Evolutionary conservation across 768 basidiomycete genomes (phyloP).

Genomic region (Collybia nuda): DNA sequence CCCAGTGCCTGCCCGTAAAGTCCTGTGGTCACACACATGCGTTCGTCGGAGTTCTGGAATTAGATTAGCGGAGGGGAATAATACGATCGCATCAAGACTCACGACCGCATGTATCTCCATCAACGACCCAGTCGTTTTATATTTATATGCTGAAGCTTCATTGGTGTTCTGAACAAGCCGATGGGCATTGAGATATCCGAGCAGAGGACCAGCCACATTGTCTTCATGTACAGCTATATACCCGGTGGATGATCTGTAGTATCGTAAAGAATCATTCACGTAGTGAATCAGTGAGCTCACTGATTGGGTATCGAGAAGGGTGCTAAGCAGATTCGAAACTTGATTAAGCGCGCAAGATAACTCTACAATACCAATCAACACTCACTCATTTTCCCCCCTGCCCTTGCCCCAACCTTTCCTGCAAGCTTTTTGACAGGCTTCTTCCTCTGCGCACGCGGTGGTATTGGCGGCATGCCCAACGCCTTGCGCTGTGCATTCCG

Average conservation of each 20-base stretch:
- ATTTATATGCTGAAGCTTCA: constrained; percentile 9
- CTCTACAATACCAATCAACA: not conserved
- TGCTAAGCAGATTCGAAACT: not conserved
- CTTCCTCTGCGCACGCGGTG: constrained; percentile 6
- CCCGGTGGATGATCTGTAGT: constrained; percentile 5
- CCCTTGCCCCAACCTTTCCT: not conserved
- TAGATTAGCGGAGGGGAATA: not conserved
- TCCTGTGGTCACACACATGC: constrained; percentile 8
- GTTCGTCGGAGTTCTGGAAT: constrained; percentile 1
- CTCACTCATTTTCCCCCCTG: constrained; percentile 1
- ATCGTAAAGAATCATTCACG: not conserved
- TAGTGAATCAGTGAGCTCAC: not conserved
- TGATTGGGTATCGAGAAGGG: not conserved
- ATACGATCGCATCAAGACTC: not conserved
- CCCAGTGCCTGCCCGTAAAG: constrained; percentile 6
- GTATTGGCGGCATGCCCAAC: constrained; percentile 6
- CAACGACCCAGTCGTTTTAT: constrained; percentile 4
- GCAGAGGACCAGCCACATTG: constrained; percentile 6
- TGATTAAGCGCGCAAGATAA: not conserved
- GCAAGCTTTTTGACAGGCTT: constrained; percentile 2
- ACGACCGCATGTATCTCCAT: constrained; percentile 14
- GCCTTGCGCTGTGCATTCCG: constrained; percentile 8
- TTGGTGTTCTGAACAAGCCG: constrained; percentile 3
- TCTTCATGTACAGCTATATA: constrained; percentile 13
- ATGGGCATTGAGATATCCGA: constrained; percentile 14